Evolutionary conservation across 2,329 filamentous ascomycete species (phyloP).

Genomic region (Exophiala sp.): DNA sequence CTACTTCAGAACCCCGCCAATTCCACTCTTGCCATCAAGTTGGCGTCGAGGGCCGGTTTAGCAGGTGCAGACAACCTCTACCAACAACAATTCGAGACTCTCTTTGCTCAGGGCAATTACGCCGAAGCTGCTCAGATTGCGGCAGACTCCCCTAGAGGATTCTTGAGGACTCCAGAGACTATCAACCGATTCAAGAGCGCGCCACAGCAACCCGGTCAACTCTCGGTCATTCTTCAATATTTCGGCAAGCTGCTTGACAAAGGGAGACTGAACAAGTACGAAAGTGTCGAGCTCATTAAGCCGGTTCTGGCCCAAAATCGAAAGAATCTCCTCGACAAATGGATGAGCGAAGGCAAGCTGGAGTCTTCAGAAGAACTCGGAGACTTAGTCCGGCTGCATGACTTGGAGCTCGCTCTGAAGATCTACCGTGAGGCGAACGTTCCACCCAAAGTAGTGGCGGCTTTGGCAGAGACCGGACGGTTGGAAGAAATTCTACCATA

Average conservation of each 20-base stretch:
- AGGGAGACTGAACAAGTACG: conserved; percentile 83
- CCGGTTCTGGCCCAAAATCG: conserved; percentile 89
- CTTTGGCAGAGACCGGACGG: conserved; percentile 89
- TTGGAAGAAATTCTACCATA: conserved; percentile 97
- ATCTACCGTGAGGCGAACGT: conserved; percentile 90
- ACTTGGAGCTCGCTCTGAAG: conserved; percentile 75
- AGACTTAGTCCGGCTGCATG: conserved; percentile 85
- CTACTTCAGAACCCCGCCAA: conserved; percentile 95
- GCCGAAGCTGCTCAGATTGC: conserved; percentile 89
- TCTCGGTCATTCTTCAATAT: conserved; percentile 93
- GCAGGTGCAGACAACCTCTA: conserved; percentile 93
- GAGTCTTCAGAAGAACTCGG: conserved; percentile 94
- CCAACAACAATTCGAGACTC: conserved; percentile 82
- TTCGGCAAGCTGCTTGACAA: conserved; percentile 97
- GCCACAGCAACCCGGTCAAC: conserved; percentile 65
- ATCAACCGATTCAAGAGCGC: conserved; percentile 93
- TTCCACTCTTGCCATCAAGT: conserved; percentile 85
- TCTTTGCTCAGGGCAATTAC: conserved; percentile 74
- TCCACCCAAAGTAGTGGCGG: conserved; percentile 88
- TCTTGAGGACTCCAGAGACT: conserved; percentile 87
- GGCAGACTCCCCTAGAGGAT: conserved; percentile 91
- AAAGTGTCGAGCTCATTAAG: conserved; percentile 87
- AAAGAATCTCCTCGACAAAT: conserved; percentile 95
- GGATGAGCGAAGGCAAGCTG: conserved; percentile 93
- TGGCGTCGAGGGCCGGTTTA: conserved; percentile 87